phyloP scores from a whole-genome alignment of 2,329 filamentous ascomycete species.

The Epichloe festucae region DNA sequence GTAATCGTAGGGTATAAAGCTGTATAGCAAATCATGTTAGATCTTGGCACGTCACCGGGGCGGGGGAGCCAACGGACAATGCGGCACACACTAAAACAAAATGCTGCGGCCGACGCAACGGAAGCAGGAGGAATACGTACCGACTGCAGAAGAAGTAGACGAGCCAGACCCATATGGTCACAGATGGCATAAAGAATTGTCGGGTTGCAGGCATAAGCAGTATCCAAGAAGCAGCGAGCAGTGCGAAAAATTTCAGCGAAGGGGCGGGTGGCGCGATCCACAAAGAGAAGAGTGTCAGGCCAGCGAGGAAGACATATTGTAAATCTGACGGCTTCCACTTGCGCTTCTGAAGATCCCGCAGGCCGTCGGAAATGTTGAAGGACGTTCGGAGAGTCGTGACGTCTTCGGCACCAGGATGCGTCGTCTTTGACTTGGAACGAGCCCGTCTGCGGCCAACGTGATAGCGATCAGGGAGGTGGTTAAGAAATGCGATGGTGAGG shows the following conservation, averaged over 20 bases:
- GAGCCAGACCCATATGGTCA: slow-evolving; percentile 76
- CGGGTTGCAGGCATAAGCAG: slow-evolving; percentile 72
- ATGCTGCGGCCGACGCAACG: too few relatives aligned
- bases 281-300: slow-evolving; percentile 69
- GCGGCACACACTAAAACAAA: not conserved
- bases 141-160: slow-evolving; percentile 87
- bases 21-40: slow-evolving; percentile 21
- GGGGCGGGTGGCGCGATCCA: slow-evolving; percentile 73
- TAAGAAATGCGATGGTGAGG: slow-evolving; percentile 29
- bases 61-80: not conserved
- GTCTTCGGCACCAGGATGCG: slow-evolving; percentile 33
- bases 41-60: not conserved
- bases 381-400: slow-evolving; percentile 70
- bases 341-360: slow-evolving; percentile 63
- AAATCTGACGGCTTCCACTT: slow-evolving; percentile 73
- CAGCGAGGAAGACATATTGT: slow-evolving; percentile 66
- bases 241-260: slow-evolving; percentile 60
- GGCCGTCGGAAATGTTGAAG: slow-evolving; percentile 65
- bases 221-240: slow-evolving; percentile 53
- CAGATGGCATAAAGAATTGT: slow-evolving; percentile 81
- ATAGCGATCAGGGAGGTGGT: slow-evolving; percentile 28
- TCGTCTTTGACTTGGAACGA: slow-evolving; percentile 25
- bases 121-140: slow-evolving; percentile 40
- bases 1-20: slow-evolving; percentile 80
- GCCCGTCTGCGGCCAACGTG: slow-evolving; percentile 24